Evolutionary conservation across 75 land plant genomes (phyloP).

Genomic region (Selaginella moellendorffii): DNA sequence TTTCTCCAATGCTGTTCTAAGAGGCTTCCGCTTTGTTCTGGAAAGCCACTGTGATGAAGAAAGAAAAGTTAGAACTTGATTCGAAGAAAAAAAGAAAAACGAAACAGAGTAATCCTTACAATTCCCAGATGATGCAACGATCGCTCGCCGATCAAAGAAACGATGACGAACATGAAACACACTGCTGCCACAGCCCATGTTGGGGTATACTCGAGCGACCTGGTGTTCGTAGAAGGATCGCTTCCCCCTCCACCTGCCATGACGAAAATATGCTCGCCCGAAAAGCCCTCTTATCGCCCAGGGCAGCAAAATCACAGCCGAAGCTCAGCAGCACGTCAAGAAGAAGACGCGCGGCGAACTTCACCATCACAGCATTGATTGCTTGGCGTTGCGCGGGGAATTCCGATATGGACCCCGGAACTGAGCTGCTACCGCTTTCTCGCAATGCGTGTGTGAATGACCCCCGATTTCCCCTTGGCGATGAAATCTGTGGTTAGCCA

Average conservation of each 20-base stretch:
- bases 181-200: constrained; percentile 8
- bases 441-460: too few relatives aligned
- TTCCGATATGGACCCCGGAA: too few relatives aligned
- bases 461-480: too few relatives aligned
- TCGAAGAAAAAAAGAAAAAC: not conserved
- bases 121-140: not conserved
- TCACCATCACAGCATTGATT: too few relatives aligned
- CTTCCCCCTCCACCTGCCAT: not conserved
- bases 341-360: too few relatives aligned
- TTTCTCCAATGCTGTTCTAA: constrained; percentile 3
- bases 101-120: not conserved
- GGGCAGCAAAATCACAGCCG: too few relatives aligned
- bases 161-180: constrained; percentile 7
- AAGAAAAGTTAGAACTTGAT: not conserved
- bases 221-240: not conserved
- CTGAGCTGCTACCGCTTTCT: too few relatives aligned
- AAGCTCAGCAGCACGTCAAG: too few relatives aligned
- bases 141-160: constrained; percentile 3
- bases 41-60: not conserved
- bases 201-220: not conserved
- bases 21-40: constrained; percentile 7
- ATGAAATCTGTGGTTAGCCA: too few relatives aligned
- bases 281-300: too few relatives aligned
- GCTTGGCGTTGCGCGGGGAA: too few relatives aligned
- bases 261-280: too few relatives aligned